Conservation (phyloP, 2,329 filamentous ascomycete species). For the Penicillium sp. region DNA sequence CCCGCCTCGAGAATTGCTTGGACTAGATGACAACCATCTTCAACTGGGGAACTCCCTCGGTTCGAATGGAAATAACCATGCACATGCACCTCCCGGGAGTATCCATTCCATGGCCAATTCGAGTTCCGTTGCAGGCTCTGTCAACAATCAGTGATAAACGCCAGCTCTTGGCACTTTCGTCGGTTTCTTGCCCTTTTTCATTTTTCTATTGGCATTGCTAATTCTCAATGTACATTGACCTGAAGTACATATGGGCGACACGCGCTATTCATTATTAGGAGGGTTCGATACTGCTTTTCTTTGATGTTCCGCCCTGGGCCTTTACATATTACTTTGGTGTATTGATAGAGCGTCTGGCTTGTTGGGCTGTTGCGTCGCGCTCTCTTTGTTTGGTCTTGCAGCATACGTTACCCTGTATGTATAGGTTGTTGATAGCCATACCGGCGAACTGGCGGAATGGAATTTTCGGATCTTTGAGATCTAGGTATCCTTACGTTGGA, state of each 20-base stretch:
- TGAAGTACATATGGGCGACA: slow-evolving; percentile 8
- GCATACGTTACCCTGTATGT: slow-evolving; percentile 6
- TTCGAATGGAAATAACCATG: slow-evolving; percentile 23
- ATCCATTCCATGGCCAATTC: slow-evolving; percentile 34
- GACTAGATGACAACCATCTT: slow-evolving; percentile 18
- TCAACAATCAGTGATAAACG: slow-evolving; percentile 8
- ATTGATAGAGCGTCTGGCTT: slow-evolving; percentile 1
- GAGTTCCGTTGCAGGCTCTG: slow-evolving; percentile 25
- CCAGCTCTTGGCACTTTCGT: background rate
- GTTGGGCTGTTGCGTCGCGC: background rate
- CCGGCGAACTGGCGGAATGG: background rate
- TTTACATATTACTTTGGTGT: background rate
- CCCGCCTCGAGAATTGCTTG: slow-evolving; percentile 21
- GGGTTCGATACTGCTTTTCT: background rate
- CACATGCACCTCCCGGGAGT: slow-evolving; percentile 26
- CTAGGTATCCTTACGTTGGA: background rate
- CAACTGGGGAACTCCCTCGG: slow-evolving; percentile 11
- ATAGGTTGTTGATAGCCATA: background rate
- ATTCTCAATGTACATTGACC: background rate
- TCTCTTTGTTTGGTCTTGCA: background rate
- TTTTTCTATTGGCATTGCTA: background rate
- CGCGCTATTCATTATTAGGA: background rate
- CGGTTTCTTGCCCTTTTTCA: background rate
- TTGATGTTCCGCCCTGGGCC: background rate
- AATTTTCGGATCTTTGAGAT: background rate